Base-by-base conservation (phyloP, 2,329 filamentous ascomycete genomes). In the Fusarium heterosporum region DNA sequence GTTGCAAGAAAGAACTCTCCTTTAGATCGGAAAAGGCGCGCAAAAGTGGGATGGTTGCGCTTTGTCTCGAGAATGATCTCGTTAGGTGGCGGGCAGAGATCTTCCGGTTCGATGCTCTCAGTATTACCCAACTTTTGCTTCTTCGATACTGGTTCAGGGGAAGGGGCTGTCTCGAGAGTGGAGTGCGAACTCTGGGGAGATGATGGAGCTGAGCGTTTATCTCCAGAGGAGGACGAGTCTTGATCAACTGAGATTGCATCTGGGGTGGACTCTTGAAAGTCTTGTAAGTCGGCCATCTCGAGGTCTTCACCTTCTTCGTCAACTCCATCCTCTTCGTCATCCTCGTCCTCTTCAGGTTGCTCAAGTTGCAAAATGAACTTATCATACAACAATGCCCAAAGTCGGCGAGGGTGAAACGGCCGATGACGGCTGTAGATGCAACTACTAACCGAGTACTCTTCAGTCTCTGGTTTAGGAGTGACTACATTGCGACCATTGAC, bases 371-470 rank as follows among this genome's bases (percentile, higher is more conserved):
- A 74, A 36, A 85, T 83, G 30, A 85, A 85, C 64, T 84, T 84
- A 61, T 84, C 78, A 30, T 82, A 79, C 2, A 85, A 62, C 19
- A 82, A 71, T 0, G 75, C 73, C 76, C 79, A 85, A 0, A 86
- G 77, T 0, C 83, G 73, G 3, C 74, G 74, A 0, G 84, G 84
- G 39, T 85, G 81, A 53, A 86, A 85, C 0, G 87, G 87, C 1
- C 85, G 79, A 9, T 85, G 81, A 0, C 87, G 84, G 1, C 83
- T 81, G 73, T 93, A 93, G 13, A 93, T 87, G 67, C 91, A 91
- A 72, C 87, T 92, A 34, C 87, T 84, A 12, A 93, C 89, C 9
- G 88, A 89, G 72, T 92, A 92, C 81, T 92, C 90, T 54, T 92
- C 82, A 0, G 89, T 92, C 77, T 92, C 90, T 0, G 90, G 90